Percentiles rank a stretch among this genome's conserved stretches.
These are phyloP conservation scores for Lasiosphaeriaceae sp. DNA, from an alignment of 495 filamentous ascomycete genomes.

Conservation along the genomic window DNA sequence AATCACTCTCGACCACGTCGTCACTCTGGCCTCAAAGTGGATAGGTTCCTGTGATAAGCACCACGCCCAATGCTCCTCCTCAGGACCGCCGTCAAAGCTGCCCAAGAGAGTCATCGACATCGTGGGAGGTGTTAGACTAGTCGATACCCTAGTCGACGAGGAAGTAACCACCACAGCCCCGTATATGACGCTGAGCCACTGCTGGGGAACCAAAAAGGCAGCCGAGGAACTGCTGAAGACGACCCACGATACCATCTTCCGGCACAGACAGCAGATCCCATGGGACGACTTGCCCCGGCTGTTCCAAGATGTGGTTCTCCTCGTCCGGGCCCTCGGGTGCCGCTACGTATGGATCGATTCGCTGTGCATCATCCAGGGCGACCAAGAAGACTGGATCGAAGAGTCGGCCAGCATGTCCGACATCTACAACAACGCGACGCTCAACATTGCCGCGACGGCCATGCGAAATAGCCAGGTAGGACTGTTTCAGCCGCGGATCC, in stretches of 20 bases:
- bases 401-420: slow-evolving; percentile 13
- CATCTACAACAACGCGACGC: slow-evolving; percentile 6
- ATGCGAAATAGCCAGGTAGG: slow-evolving; percentile 14
- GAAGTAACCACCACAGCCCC: neutral
- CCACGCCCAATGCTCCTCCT: neutral
- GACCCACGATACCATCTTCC: slow-evolving; percentile 3
- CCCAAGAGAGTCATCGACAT: slow-evolving; percentile 13
- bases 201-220: slow-evolving; percentile 13
- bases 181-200: slow-evolving; percentile 20
- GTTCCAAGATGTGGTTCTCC: slow-evolving; percentile 8
- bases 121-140: slow-evolving; percentile 8
- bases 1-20: slow-evolving; percentile 10
- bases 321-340: slow-evolving; percentile 6
- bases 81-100: neutral
- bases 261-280: slow-evolving; percentile 5
- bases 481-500: slow-evolving; percentile 16
- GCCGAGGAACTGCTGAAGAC: slow-evolving; percentile 7
- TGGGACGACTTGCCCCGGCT: slow-evolving; percentile 11
- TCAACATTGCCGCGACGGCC: slow-evolving; percentile 12
- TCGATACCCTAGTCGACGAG: slow-evolving; percentile 11
- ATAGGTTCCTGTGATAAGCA: slow-evolving; percentile 1
- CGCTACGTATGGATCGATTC: slow-evolving; percentile 37
- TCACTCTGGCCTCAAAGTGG: slow-evolving; percentile 7
- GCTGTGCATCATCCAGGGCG: slow-evolving; percentile 24
- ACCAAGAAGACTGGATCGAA: slow-evolving; percentile 22